These are phyloP conservation scores for Nakazawaea molendinolei DNA, from an alignment of 805 yeast genomes.

Conservation along the genomic window DNA sequence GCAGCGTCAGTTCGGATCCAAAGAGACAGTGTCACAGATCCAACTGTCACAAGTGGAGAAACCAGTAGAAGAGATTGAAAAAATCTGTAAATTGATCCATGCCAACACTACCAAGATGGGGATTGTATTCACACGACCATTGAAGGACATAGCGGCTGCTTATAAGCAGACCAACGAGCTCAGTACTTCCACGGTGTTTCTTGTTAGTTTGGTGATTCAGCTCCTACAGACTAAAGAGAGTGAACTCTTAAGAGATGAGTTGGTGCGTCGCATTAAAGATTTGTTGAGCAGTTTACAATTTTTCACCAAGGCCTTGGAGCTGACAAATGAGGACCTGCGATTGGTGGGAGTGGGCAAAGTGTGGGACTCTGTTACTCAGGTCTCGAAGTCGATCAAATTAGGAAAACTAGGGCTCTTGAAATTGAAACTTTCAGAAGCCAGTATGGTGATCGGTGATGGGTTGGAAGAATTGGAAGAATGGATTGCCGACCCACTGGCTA, in stretches of 20 bases:
- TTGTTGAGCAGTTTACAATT: conserved; percentile 14
- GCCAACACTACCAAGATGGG: conserved; percentile 80
- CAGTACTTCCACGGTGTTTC: conserved; percentile 35
- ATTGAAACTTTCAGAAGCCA: conserved; percentile 35
- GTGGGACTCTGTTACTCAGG: conserved; percentile 60
- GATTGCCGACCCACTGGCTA: conserved; percentile 49
- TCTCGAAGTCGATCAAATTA: conserved; percentile 32
- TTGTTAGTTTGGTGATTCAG: conserved; percentile 38
- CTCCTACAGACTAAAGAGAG: conserved; percentile 30
- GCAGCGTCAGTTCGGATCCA: neutral
- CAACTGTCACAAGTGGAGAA: conserved; percentile 25
- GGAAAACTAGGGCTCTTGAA: conserved; percentile 53
- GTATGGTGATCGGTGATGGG: conserved; percentile 50
- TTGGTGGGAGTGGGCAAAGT: conserved; percentile 57
- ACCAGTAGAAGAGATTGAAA: conserved; percentile 52
- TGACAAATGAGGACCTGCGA: conserved; percentile 26
- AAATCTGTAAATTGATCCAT: conserved; percentile 51
- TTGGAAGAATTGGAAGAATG: conserved; percentile 64
- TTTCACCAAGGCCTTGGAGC: conserved; percentile 16
- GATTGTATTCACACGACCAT: conserved; percentile 58
- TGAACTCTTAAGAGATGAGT: conserved; percentile 22
- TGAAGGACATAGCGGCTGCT: conserved; percentile 39
- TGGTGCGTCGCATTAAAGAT: conserved; percentile 20
- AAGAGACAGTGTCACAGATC: conserved; percentile 1
- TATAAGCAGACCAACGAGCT: conserved; percentile 39